Base-by-base conservation (phyloP, 805 yeast genomes). In the Blastobotrys peoriensis region DNA sequence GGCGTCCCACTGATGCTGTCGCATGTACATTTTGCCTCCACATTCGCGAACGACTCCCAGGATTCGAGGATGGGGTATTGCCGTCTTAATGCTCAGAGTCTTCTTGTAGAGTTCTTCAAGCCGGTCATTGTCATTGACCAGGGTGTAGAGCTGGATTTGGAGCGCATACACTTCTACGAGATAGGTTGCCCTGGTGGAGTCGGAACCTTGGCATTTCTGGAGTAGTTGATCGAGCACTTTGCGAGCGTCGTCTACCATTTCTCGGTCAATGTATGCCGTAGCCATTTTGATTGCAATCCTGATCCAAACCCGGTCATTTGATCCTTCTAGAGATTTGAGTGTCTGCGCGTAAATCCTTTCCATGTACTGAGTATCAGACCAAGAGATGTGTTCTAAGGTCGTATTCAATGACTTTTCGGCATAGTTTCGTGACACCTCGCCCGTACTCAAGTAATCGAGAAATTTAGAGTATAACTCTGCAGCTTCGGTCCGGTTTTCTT, bases 1-100 rank as follows among this genome's bases (percentile, higher is more conserved):
- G 40, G 61, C 61, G 27, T 73, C 77, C 68, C 74, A 85, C 49
- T 79, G 75, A 20, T 48, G 74, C 40, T 75, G 73, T 48, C 74
- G 68, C 71, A 84, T 78, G 40, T 75, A 73, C 50, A 85, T 70
- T 43, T 78, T 73, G 2, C 88, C 95, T 0, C 87, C 86, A 51
- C 86, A 80, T 59, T 85, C 91, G 49, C 78, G 73, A 20, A 86
- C 74, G n/a, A 81, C 74, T 1, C 91, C 95, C 61, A 79, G 68
- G 21, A 83, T 78, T 39, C 74, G 68, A 1, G 94, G 88, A 56
- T 86, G 94, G 1, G 88, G 83, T 21, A 55, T 44, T 15, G 86
- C 83, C 0, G 79, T 68, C 5, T 75, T 72, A 17, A 80, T 66
- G 4, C 61, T 51, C n/a, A 66, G 51, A 0, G 81, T 68, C 48